Base-by-base conservation (phyloP, 768 basidiomycete species). In the Boletellus ananiceps region DNA sequence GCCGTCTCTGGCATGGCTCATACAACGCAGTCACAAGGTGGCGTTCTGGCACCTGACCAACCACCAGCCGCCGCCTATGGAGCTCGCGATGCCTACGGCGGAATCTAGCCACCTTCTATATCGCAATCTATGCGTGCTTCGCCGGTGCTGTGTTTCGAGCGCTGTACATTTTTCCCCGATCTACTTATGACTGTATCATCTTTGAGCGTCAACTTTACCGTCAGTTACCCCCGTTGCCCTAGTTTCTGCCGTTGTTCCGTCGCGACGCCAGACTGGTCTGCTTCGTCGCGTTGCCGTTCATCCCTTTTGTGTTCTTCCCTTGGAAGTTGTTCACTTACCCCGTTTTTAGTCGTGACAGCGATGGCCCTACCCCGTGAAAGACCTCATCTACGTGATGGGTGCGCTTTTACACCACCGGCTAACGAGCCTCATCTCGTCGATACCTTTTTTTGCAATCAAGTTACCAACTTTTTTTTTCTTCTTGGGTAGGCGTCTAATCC, bases 51-150 rank as follows among this genome's bases (percentile, higher is more conserved):
- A 2, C 44, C 46, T 27, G 60, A 66, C 40, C 69, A 70, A 61
- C 69, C 79, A 43, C 78, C 79, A 12, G 64, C 70, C 50, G 75
- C 72, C 38, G 33, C 74, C 46, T 87, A 86, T 55, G 75, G 82
- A 55, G 76, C 77, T 31, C 80, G 80, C 25, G 85, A 88, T 54
- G 83, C 81, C 40, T 88, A 88, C 56, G 82, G 76, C 21, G 86
- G 84, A 27, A 78, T 87, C 62, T 86, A 68, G 75, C 39, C 45
- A 23, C 12, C 16, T 29, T 25, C 12, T 38, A 32, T 14, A 12
- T 39, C 40, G 14, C 7, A 16, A 49, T 25, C 33, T 46, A 36
- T 56, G 12, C 48, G 44, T 53, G 41, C 44, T 43, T 47, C 44
- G 39, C 27, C 37, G 55, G 51, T 55, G 38, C 53, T 21, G 43